Evolutionary conservation across 225 moss, liverwort and hornwort species (phyloP).

Genomic region (Polytrichum commune): DNA sequence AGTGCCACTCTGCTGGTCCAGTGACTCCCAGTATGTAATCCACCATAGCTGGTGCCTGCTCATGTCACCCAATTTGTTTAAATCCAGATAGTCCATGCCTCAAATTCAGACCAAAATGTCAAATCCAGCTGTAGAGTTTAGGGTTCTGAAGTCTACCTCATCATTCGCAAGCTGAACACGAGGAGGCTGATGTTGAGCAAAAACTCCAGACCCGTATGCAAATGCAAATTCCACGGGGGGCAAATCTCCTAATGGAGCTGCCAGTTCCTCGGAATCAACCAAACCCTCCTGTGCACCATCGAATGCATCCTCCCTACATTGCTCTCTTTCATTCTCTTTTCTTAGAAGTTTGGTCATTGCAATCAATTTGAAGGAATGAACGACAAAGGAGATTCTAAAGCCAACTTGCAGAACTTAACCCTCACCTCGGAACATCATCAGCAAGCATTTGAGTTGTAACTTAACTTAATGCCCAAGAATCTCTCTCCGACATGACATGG

Average conservation of each 20-base stretch:
- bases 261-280: conserved; percentile 31
- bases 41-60: conserved; percentile 81
- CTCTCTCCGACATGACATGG: no score
- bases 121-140: background rate
- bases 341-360: background rate
- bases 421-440: no score
- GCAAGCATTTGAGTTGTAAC: no score
- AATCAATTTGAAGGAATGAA: no score
- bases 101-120: background rate
- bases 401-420: no score
- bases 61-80: conserved; percentile 9
- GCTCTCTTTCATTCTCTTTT: background rate
- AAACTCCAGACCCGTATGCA: conserved; percentile 87
- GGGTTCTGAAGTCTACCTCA: conserved; percentile 26
- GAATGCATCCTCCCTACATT: conserved; percentile 3
- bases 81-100: background rate
- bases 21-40: conserved; percentile 91
- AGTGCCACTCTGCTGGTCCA: conserved; percentile 82
- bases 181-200: conserved; percentile 37
- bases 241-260: conserved; percentile 64
- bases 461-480: no score
- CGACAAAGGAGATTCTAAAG: no score
- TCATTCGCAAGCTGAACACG: conserved; percentile 8
- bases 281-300: background rate
- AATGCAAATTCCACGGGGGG: conserved; percentile 84